Conservation (phyloP, 495 filamentous ascomycete genomes). For the Tuber microsphaerosporum region DNA sequence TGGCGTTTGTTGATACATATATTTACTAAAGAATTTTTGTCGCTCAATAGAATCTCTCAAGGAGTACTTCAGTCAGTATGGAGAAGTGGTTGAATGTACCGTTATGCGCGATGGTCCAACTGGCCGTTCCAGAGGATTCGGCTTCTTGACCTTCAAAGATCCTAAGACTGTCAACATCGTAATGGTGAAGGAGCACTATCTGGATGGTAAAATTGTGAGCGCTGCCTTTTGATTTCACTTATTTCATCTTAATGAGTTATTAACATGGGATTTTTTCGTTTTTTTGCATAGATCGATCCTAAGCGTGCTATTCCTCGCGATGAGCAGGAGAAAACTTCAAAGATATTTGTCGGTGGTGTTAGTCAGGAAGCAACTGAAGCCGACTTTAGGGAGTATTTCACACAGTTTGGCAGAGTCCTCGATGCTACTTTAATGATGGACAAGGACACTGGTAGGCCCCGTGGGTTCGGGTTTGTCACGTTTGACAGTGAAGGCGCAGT, state of each 20-base stretch:
- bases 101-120: slow-evolving; percentile 95
- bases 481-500: slow-evolving; percentile 95
- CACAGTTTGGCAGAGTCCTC: slow-evolving; percentile 88
- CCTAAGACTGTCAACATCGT: slow-evolving; percentile 96
- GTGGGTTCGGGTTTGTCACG: slow-evolving; percentile 97
- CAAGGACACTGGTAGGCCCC: slow-evolving; percentile 91
- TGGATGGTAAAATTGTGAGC: slow-evolving; percentile 96
- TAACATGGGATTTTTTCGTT: background rate
- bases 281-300: slow-evolving; percentile 70
- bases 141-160: slow-evolving; percentile 95
- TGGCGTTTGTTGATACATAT: slow-evolving; percentile 4
- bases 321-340: slow-evolving; percentile 93
- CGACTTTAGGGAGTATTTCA: slow-evolving; percentile 94
- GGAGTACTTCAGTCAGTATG: slow-evolving; percentile 96
- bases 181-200: slow-evolving; percentile 98
- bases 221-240: slow-evolving; percentile 5
- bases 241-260: slow-evolving; percentile 6
- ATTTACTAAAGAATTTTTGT: background rate
- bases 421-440: slow-evolving; percentile 99
- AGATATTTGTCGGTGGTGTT: slow-evolving; percentile 97
- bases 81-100: slow-evolving; percentile 93
- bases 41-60: slow-evolving; percentile 74
- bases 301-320: slow-evolving; percentile 96
- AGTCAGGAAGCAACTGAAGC: slow-evolving; percentile 93
- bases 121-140: slow-evolving; percentile 89